A percentile compares a stretch with the other conserved stretches of the same genome.
phyloP scores from a whole-genome alignment of 1,284 basidiomycete species.

The Lentinula novae-zelandiae region DNA sequence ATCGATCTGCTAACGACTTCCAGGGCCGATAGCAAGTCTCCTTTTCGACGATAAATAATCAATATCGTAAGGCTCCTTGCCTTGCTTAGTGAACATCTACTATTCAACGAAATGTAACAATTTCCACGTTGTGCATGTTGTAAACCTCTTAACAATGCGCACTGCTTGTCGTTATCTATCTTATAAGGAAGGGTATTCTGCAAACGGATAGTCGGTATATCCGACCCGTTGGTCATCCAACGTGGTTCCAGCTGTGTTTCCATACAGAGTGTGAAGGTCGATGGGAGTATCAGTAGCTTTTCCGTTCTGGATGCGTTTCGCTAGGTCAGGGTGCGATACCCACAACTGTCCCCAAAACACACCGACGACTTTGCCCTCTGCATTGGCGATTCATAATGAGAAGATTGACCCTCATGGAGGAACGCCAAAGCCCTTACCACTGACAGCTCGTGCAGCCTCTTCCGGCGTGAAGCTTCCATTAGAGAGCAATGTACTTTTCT shows the following conservation, averaged over 20 bases:
- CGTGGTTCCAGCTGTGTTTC: not conserved
- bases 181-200: not conserved
- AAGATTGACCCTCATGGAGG: no score
- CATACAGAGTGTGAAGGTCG: conserved; percentile 12
- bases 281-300: conserved; percentile 16
- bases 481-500: conserved; percentile 17
- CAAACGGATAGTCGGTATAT: conserved; percentile 23
- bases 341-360: conserved; percentile 22
- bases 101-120: no score
- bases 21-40: no score
- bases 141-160: no score
- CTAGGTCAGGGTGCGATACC: conserved; percentile 24
- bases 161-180: no score
- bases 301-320: conserved; percentile 18
- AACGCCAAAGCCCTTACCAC: not conserved
- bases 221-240: conserved; percentile 16
- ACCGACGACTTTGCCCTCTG: conserved; percentile 14
- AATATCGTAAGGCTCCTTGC: no score
- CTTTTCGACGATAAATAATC: no score
- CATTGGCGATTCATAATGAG: not conserved
- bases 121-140: no score
- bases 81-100: no score
- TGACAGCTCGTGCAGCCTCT: conserved; percentile 20
- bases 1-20: no score
- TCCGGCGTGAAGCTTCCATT: conserved; percentile 21